phyloP scores from a whole-genome alignment of 495 filamentous ascomycete species.

The Penicillium parvum region DNA sequence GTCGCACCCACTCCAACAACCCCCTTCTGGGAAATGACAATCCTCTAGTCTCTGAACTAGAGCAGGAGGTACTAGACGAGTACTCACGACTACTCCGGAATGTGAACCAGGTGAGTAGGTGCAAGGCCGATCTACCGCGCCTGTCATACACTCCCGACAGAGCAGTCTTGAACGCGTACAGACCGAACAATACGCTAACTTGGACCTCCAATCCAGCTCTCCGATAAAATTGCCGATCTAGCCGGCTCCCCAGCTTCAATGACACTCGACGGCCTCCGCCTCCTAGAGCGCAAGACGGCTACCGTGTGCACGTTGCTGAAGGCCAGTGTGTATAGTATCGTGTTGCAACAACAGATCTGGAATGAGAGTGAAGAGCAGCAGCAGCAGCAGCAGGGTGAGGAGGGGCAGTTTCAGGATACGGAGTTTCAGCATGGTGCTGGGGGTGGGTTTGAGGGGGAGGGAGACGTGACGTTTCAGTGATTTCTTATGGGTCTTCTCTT shows the following conservation, averaged over 20 bases:
- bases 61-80: conserved; percentile 93
- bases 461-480: conserved; percentile 36
- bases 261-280: conserved; percentile 67
- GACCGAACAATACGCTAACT: background rate
- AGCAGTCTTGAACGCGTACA: too few species aligned
- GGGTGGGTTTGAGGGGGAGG: conserved; percentile 28
- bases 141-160: too few species aligned
- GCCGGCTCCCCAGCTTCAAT: conserved; percentile 31
- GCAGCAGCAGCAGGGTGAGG: conserved; percentile 27
- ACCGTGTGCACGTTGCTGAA: conserved; percentile 93
- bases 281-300: conserved; percentile 89
- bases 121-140: too few species aligned
- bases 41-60: conserved; percentile 58
- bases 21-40: conserved; percentile 39
- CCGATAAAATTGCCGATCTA: conserved; percentile 35
- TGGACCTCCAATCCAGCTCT: conserved; percentile 24
- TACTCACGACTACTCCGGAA: conserved; percentile 84
- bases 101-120: conserved; percentile 76
- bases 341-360: conserved; percentile 92
- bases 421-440: conserved; percentile 31
- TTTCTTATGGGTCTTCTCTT: too few species aligned
- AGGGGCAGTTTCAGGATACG: conserved; percentile 24
- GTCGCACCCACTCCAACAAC: conserved; percentile 26
- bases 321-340: conserved; percentile 97
- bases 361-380: conserved; percentile 49